These are phyloP conservation scores for Agroathelia rolfsii DNA, from an alignment of 1,284 basidiomycete genomes.

Conservation along the genomic window DNA sequence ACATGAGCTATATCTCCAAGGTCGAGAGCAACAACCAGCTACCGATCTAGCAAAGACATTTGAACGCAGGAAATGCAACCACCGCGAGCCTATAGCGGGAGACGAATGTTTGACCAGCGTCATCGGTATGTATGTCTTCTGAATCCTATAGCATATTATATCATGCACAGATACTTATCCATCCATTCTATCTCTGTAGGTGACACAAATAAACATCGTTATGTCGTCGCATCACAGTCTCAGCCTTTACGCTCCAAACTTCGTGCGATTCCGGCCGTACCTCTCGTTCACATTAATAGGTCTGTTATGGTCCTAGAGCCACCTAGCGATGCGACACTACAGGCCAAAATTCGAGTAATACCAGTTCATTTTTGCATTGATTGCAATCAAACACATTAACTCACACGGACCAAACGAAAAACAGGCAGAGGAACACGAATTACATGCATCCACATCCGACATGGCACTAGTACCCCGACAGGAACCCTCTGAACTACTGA, in stretches of 20 bases:
- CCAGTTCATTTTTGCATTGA: constrained; percentile 1
- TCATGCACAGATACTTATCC: constrained; percentile 19
- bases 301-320: constrained; percentile 88
- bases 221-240: constrained; percentile 78
- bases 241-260: constrained; percentile 56
- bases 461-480: constrained; percentile 28
- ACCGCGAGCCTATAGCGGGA: constrained; percentile 71
- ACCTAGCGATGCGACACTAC: constrained; percentile 66
- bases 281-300: constrained; percentile 82
- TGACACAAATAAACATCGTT: constrained; percentile 83
- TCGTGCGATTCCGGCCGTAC: constrained; percentile 68
- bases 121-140: constrained; percentile 49
- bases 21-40: constrained; percentile 56
- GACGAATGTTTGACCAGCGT: constrained; percentile 80
- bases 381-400: constrained; percentile 4
- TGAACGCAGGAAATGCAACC: constrained; percentile 92
- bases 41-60: constrained; percentile 88
- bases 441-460: constrained; percentile 38
- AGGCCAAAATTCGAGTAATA: constrained; percentile 55
- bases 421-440: constrained; percentile 48
- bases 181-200: constrained; percentile 34
- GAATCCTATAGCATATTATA: constrained; percentile 1
- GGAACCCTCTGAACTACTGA: constrained; percentile 26
- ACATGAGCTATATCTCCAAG: constrained; percentile 79
- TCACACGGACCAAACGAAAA: constrained; percentile 4